Evolutionary conservation across 148 eudicot species (phyloP).

Genomic region (Fagopyrum homotropicum): DNA sequence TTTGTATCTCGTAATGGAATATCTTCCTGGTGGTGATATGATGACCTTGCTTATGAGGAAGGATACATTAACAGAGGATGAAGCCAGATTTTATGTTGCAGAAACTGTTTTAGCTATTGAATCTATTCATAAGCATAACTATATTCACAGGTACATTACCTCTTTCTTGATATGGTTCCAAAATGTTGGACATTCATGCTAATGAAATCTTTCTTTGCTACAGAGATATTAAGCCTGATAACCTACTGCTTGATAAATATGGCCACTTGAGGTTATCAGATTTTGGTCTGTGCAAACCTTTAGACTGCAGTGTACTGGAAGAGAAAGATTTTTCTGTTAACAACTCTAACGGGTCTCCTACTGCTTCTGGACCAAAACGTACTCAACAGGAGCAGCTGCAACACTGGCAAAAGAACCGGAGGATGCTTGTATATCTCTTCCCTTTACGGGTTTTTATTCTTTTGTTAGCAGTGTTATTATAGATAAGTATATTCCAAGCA

Average conservation of each 20-base stretch:
- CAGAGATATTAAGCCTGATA: slow-evolving; percentile 98
- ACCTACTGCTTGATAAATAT: slow-evolving; percentile 83
- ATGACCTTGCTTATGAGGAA: slow-evolving; percentile 97
- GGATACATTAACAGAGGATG: slow-evolving; percentile 85
- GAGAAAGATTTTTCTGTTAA: slow-evolving; percentile 64
- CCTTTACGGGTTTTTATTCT: neutral
- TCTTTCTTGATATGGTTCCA: slow-evolving; percentile 4
- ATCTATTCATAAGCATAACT: slow-evolving; percentile 91
- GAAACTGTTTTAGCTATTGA: slow-evolving; percentile 95
- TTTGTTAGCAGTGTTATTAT: neutral
- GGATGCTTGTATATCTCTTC: slow-evolving; percentile 70
- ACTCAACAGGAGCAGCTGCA: slow-evolving; percentile 91
- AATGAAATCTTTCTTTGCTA: slow-evolving; percentile 15
- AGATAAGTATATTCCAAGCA: neutral
- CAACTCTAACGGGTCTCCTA: slow-evolving; percentile 36
- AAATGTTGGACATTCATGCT: slow-evolving; percentile 10
- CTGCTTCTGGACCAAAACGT: slow-evolving; percentile 62
- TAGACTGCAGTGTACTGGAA: slow-evolving; percentile 83
- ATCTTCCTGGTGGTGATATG: slow-evolving; percentile 98
- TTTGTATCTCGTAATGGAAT: slow-evolving; percentile 91
- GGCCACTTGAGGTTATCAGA: slow-evolving; percentile 88
- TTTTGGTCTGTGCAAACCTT: slow-evolving; percentile 90
- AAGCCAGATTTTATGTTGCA: slow-evolving; percentile 85
- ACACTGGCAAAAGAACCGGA: slow-evolving; percentile 95
- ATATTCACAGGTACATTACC: slow-evolving; percentile 71